These are phyloP conservation scores for Paecilomyces formosus DNA, from an alignment of 2,329 filamentous ascomycete species.

Conservation along the genomic window DNA sequence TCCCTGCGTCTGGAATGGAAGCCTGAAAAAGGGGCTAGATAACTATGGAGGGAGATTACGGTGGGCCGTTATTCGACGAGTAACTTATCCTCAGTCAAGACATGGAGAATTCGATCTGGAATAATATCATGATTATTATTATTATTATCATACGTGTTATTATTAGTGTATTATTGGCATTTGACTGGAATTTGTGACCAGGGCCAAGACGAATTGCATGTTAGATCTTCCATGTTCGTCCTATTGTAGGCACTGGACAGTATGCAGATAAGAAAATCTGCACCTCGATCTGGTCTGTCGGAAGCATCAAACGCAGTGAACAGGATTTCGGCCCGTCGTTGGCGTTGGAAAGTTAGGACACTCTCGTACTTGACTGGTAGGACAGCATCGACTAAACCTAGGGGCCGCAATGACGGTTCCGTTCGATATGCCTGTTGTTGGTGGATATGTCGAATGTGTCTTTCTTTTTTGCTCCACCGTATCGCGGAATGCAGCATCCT, in stretches of 20 bases:
- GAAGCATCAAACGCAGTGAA: neutral
- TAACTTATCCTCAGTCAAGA: neutral
- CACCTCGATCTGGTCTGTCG: too few species aligned
- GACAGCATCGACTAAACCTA: neutral
- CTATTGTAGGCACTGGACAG: neutral
- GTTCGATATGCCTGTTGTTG: neutral
- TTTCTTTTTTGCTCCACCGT: neutral
- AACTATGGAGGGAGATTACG: neutral
- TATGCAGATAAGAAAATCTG: neutral
- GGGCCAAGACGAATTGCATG: neutral
- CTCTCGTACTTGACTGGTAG: neutral
- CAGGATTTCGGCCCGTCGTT: neutral
- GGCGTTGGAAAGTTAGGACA: neutral
- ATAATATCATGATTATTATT: too few species aligned
- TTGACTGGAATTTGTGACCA: neutral
- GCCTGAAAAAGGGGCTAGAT: neutral
- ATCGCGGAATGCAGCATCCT: neutral
- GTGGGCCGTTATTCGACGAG: neutral
- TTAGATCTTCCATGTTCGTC: neutral
- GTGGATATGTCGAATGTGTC: neutral
- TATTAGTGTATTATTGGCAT: neutral
- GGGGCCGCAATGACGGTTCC: neutral
- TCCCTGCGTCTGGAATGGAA: neutral
- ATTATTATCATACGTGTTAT: too few species aligned
- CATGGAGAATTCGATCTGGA: neutral